phyloP scores from a whole-genome alignment of 306 rosid species.

The Pterocarpus macrocarpus region DNA sequence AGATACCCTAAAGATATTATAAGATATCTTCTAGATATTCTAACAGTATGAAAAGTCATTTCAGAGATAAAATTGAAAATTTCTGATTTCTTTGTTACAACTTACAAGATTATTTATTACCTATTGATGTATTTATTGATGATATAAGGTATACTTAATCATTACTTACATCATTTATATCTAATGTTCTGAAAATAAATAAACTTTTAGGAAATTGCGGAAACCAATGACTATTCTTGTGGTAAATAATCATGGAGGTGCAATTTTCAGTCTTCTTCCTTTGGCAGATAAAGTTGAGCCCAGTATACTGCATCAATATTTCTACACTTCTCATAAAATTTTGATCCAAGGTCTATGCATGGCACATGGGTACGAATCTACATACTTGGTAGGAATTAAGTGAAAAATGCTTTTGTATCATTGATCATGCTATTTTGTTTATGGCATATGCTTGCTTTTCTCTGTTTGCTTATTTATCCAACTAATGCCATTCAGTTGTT shows the following conservation, averaged over 20 bases:
- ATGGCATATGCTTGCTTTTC: conserved; percentile 13
- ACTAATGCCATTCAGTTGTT: neutral
- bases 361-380: conserved; percentile 82
- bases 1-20: neutral
- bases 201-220: conserved; percentile 70
- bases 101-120: conserved; percentile 3
- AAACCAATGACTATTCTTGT: conserved; percentile 89
- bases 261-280: conserved; percentile 91
- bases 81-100: neutral
- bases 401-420: conserved; percentile 23
- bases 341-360: conserved; percentile 69
- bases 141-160: conserved; percentile 12
- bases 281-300: conserved; percentile 74
- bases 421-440: conserved; percentile 8
- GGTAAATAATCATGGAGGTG: conserved; percentile 95
- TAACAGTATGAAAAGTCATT: conserved; percentile 19
- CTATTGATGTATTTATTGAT: conserved; percentile 24
- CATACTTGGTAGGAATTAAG: conserved; percentile 25
- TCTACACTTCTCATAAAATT: conserved; percentile 85
- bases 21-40: neutral
- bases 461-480: conserved; percentile 9
- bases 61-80: conserved; percentile 5
- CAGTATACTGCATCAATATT: conserved; percentile 67
- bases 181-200: conserved; percentile 39
- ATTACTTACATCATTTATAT: neutral